Evolutionary conservation across 371 early-diverging fungal genomes (phyloP).

Genomic region (Enterocytospora artemiae): DNA sequence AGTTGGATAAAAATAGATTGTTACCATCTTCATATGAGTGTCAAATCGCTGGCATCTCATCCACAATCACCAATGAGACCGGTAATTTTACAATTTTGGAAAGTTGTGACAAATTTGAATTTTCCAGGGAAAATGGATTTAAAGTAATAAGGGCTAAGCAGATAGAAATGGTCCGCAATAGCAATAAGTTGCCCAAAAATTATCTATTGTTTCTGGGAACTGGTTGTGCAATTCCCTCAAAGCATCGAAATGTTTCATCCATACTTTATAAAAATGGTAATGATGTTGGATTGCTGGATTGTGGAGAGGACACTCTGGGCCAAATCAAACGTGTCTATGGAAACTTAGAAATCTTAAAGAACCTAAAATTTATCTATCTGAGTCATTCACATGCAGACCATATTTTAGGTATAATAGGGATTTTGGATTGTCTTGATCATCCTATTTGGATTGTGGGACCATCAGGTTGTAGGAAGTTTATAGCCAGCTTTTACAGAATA

Average conservation of each 20-base stretch:
- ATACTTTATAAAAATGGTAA: conserved; percentile 40
- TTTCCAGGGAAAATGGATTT: neutral
- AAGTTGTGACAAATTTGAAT: conserved; percentile 3
- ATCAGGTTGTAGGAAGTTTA: conserved; percentile 17
- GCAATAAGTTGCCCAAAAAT: neutral
- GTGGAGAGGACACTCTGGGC: conserved; percentile 86
- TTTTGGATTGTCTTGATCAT: conserved; percentile 44
- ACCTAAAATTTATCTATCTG: conserved; percentile 69
- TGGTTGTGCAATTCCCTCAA: conserved; percentile 83
- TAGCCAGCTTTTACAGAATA: neutral
- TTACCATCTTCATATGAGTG: neutral
- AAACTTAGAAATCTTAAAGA: conserved; percentile 24
- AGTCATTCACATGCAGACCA: conserved; percentile 97
- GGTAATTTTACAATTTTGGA: conserved; percentile 60
- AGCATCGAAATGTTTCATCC: conserved; percentile 76
- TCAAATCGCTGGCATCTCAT: neutral
- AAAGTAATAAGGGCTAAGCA: conserved; percentile 1
- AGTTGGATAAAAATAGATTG: conserved; percentile 9
- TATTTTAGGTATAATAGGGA: conserved; percentile 67
- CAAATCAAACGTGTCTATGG: conserved; percentile 75
- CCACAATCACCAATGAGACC: neutral
- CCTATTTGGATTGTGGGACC: conserved; percentile 36
- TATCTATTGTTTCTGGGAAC: conserved; percentile 66
- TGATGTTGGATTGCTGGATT: conserved; percentile 66
- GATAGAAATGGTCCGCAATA: neutral